A percentile compares a stretch with the other conserved stretches of the same genome.
These are phyloP conservation scores for Elsinoe australis DNA, from an alignment of 2,329 filamentous ascomycete species.

Conservation along the genomic window DNA sequence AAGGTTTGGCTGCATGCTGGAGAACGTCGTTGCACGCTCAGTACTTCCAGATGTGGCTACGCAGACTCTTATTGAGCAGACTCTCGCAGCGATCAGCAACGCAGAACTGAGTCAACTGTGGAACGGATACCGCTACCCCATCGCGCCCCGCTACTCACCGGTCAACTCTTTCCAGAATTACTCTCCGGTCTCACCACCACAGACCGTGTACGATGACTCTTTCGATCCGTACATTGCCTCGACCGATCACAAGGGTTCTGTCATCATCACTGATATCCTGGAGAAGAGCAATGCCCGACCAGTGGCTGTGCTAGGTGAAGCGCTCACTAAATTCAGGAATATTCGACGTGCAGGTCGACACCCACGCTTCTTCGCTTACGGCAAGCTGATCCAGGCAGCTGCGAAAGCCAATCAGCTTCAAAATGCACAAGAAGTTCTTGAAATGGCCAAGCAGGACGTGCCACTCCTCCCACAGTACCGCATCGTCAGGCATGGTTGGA, in stretches of 20 bases:
- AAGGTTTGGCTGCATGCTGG: slow-evolving; percentile 55
- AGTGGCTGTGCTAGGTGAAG: slow-evolving; percentile 63
- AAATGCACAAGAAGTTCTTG: slow-evolving; percentile 75
- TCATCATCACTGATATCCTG: slow-evolving; percentile 79
- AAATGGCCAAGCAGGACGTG: slow-evolving; percentile 82
- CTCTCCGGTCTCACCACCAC: slow-evolving; percentile 38
- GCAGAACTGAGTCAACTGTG: slow-evolving; percentile 46
- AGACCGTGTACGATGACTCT: slow-evolving; percentile 64
- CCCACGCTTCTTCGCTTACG: slow-evolving; percentile 91
- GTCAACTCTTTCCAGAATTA: slow-evolving; percentile 43
- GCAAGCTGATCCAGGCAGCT: slow-evolving; percentile 88
- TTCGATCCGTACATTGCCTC: slow-evolving; percentile 86
- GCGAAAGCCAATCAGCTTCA: slow-evolving; percentile 77
- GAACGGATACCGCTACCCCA: slow-evolving; percentile 50
- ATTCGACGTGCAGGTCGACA: slow-evolving; percentile 88
- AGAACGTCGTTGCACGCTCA: slow-evolving; percentile 47
- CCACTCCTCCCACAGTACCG: slow-evolving; percentile 77
- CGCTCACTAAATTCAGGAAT: slow-evolving; percentile 76
- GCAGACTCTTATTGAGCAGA: slow-evolving; percentile 51
- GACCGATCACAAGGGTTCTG: slow-evolving; percentile 89
- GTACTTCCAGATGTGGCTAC: slow-evolving; percentile 50
- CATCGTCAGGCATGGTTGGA: slow-evolving; percentile 89
- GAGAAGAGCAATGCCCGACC: slow-evolving; percentile 70
- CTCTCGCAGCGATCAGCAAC: slow-evolving; percentile 47
- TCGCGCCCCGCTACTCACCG: slow-evolving; percentile 35